Evolutionary conservation across 768 basidiomycete species (phyloP), one percentile per base, ranked within the genome.

Genomic region (Dendrothele bispora): DNA sequence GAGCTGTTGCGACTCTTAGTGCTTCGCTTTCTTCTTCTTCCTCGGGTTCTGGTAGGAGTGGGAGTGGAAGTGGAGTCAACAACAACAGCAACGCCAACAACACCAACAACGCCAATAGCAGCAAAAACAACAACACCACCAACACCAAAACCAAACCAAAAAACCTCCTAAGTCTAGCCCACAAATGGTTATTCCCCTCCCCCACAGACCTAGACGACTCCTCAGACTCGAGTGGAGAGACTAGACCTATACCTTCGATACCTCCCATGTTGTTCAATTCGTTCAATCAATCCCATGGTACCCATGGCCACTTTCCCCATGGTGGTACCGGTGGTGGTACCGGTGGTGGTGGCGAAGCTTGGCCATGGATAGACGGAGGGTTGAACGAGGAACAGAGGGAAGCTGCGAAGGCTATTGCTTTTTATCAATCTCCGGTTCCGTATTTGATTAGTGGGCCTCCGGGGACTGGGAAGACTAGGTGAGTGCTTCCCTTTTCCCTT

Each of bases 391-490:
- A 79, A 54, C 76, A 79, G 50, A 65, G 65, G 60, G 77, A 74
- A 43, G 43, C 76, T 32, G 74, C 72, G 17, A 62, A 65, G 37
- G 68, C 72, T 7, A 69, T 77, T 24, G 65, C 75, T 2, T 56
- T 72, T 12, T 65, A 71, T 49, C 67, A 72, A 43, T 75, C 69
- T 14, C 66, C 71, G n/a, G 68, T 76, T 2, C 77, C 76, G 0
- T 74, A 73, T 48, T 56, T 79, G 3, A 77, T 79, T 46, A 67
- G 69, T 43, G 77, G 77, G 2, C 77, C 77, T 12, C 75, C 77
- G 15, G 77, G 77, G 1, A 79, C 77, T 17, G 77, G 76, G 17
- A 79, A 79, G 58, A 79, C 76, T n/a, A 69, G 72, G 75, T 73
- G 48, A 48, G 37, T 49, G 21, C 24, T 50, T 35, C 46, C 24